Percentiles rank a stretch among this genome's conserved stretches.
phyloP scores from a whole-genome alignment of 1,139 yeast species.

The Diutina mesorugosa region DNA sequence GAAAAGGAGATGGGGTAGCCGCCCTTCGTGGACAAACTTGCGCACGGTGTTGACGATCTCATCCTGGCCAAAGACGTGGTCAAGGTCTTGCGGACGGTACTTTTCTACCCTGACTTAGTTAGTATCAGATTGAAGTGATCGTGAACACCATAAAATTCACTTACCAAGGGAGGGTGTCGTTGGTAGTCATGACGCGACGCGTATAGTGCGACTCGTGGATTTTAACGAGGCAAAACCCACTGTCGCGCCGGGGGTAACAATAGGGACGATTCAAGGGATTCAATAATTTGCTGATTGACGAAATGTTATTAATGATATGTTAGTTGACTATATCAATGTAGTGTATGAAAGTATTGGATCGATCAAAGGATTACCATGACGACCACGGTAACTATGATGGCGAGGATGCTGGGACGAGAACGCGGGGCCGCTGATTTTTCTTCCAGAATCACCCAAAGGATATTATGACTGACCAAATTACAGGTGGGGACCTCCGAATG shows the following conservation, averaged over 20 bases:
- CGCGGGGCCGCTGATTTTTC: neutral
- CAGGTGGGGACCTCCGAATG: conserved; percentile 7
- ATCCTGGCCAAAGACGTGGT: conserved; percentile 85
- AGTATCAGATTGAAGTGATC: neutral
- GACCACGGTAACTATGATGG: neutral
- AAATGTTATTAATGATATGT: no score
- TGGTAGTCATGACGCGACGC: neutral
- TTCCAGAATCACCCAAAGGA: neutral
- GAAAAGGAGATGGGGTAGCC: conserved; percentile 78
- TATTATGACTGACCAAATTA: neutral
- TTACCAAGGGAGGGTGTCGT: neutral
- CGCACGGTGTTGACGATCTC: conserved; percentile 75
- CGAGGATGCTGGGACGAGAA: neutral
- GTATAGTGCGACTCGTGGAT: neutral
- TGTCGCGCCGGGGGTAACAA: no score
- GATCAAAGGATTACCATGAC: neutral
- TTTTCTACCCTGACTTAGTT: conserved; percentile 71
- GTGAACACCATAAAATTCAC: neutral
- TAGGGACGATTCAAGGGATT: no score
- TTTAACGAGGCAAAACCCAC: no score
- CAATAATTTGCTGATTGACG: no score
- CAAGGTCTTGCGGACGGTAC: conserved; percentile 74
- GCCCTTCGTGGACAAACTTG: conserved; percentile 71
- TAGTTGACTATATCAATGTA: no score
- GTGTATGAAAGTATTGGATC: no score